Evolutionary conservation across 1,284 basidiomycete genomes (phyloP).

Genomic region (Rhizopogon parksii): DNA sequence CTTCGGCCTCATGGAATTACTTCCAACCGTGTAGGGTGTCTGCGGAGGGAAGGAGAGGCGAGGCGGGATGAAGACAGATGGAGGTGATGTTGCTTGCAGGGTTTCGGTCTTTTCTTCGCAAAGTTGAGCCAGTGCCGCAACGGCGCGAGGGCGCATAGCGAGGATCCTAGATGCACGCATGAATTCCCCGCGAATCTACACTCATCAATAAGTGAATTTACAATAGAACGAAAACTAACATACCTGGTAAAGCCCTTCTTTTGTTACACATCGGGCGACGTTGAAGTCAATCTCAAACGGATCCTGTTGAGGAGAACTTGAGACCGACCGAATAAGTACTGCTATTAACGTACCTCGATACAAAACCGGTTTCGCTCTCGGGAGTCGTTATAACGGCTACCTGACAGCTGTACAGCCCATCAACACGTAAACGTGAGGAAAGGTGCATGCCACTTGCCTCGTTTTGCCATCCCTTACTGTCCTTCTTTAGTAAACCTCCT

Average conservation of each 20-base stretch:
- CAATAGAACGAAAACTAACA: constrained; percentile 1
- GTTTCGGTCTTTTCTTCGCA: constrained; percentile 70
- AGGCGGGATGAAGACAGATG: constrained; percentile 47
- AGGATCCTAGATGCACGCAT: constrained; percentile 91
- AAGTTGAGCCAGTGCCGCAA: constrained; percentile 73
- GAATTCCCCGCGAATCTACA: constrained; percentile 95
- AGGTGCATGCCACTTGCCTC: constrained; percentile 50
- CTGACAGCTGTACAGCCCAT: constrained; percentile 30
- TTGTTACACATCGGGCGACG: constrained; percentile 93
- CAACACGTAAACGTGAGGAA: constrained; percentile 7
- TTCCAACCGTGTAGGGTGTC: constrained; percentile 60
- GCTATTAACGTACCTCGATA: constrained; percentile 64
- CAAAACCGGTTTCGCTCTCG: constrained; percentile 89
- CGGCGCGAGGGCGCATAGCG: constrained; percentile 69
- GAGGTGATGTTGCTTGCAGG: constrained; percentile 32
- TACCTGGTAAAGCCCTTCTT: constrained; percentile 92
- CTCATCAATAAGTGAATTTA: constrained; percentile 1
- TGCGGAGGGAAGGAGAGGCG: constrained; percentile 57
- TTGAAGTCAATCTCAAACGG: constrained; percentile 96
- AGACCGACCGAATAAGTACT: constrained; percentile 7
- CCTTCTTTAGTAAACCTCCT: constrained; percentile 85
- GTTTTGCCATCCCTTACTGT: constrained; percentile 88
- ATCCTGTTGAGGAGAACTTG: constrained; percentile 49
- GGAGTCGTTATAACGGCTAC: constrained; percentile 60
- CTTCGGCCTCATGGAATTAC: constrained; percentile 49